Conservation (phyloP, 805 yeast species). For the Dipodascopsis uninucleata region DNA sequence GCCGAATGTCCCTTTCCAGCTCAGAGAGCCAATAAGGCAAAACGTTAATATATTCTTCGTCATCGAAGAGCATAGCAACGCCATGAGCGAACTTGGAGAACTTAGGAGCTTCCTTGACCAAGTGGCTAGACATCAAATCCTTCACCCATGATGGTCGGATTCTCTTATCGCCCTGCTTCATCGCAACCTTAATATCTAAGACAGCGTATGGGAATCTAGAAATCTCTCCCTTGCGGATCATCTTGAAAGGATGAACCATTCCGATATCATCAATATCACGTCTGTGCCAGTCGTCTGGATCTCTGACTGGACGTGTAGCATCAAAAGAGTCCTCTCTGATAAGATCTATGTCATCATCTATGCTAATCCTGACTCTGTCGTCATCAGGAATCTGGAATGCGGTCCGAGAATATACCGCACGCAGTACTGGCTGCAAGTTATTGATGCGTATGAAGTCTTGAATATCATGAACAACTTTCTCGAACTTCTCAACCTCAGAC, state of each 20-base stretch:
- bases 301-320: conserved; percentile 79
- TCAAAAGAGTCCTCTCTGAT: conserved; percentile 91
- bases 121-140: conserved; percentile 75
- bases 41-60: conserved; percentile 74
- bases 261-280: conserved; percentile 75
- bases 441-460: conserved; percentile 60
- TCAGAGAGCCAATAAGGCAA: conserved; percentile 96
- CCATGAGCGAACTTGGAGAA: conserved; percentile 94
- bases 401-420: conserved; percentile 84
- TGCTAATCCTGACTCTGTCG: conserved; percentile 81
- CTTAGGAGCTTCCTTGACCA: conserved; percentile 90
- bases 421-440: conserved; percentile 75
- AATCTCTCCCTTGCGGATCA: conserved; percentile 81
- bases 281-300: conserved; percentile 88
- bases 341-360: conserved; percentile 82
- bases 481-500: conserved; percentile 50
- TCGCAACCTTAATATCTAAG: conserved; percentile 63
- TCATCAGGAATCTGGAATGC: conserved; percentile 99
- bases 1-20: conserved; percentile 70
- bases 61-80: conserved; percentile 79
- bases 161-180: conserved; percentile 28
- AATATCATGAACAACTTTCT: conserved; percentile 55
- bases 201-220: conserved; percentile 49
- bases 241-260: conserved; percentile 61
- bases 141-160: conserved; percentile 60